Evolutionary conservation across 2,329 filamentous ascomycete species (phyloP).

Genomic region (Scedosporium apiospermum): DNA sequence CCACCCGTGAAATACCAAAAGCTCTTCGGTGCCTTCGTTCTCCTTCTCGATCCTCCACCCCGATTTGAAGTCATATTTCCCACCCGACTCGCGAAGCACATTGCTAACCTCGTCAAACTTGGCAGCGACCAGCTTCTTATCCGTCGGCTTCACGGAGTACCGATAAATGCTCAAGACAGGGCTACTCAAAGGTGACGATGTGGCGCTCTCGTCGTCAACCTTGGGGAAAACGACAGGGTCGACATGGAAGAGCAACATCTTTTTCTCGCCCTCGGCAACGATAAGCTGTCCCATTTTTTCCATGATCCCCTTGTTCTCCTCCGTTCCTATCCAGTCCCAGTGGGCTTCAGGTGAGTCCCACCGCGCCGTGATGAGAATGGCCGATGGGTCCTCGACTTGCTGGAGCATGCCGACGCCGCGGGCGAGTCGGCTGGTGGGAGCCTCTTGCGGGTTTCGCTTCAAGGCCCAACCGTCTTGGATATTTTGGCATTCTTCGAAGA

Average conservation of each 20-base stretch:
- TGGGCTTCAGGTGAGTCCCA: constrained; percentile 34
- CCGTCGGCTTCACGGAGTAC: constrained; percentile 19
- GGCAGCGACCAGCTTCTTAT: constrained; percentile 22
- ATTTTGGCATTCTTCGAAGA: constrained; percentile 20
- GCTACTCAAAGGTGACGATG: constrained; percentile 15
- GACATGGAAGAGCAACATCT: constrained; percentile 32
- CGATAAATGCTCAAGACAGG: constrained; percentile 24
- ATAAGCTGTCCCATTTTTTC: constrained; percentile 23
- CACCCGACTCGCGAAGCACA: constrained; percentile 18
- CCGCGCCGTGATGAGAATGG: constrained; percentile 32
- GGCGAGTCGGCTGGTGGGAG: constrained; percentile 20
- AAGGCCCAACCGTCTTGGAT: constrained; percentile 31
- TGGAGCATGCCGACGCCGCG: constrained; percentile 25
- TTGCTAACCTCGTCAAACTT: constrained; percentile 23
- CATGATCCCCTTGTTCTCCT: constrained; percentile 28
- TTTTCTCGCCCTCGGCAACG: constrained; percentile 16
- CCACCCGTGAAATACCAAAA: constrained; percentile 28
- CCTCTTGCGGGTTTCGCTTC: constrained; percentile 21
- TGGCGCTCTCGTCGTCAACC: constrained; percentile 9
- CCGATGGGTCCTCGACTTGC: constrained; percentile 23
- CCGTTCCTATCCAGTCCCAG: constrained; percentile 30
- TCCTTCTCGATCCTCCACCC: constrained; percentile 33
- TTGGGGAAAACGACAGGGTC: constrained; percentile 17
- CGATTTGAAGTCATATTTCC: constrained; percentile 22
- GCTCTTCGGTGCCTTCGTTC: constrained; percentile 19